phyloP scores from a whole-genome alignment of 2,329 filamentous ascomycete genomes.

The Phoma sp. region DNA sequence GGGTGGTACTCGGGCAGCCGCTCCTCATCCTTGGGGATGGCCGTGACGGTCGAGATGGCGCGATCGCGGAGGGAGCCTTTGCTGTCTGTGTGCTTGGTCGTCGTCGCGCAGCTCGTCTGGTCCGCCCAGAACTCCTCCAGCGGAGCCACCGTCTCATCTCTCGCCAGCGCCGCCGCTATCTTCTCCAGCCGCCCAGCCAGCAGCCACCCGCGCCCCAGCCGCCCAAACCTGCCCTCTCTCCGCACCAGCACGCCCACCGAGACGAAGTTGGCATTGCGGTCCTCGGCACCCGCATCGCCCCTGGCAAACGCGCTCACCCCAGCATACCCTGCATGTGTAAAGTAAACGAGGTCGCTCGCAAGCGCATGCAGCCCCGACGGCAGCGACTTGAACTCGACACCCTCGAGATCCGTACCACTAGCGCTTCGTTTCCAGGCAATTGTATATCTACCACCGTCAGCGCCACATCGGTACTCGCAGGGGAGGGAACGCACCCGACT shows the following conservation, averaged over 20 bases:
- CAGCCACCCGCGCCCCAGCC: slow-evolving; percentile 86
- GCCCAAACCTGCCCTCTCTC: slow-evolving; percentile 71
- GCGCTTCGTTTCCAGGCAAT: slow-evolving; percentile 84
- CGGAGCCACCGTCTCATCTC: slow-evolving; percentile 64
- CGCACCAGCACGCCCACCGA: slow-evolving; percentile 89
- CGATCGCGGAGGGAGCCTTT: slow-evolving; percentile 30
- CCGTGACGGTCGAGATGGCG: slow-evolving; percentile 51
- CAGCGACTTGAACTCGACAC: slow-evolving; percentile 94
- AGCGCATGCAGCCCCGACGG: slow-evolving; percentile 93
- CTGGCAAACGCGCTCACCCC: slow-evolving; percentile 94
- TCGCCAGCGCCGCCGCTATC: slow-evolving; percentile 70
- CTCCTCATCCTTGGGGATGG: slow-evolving; percentile 60
- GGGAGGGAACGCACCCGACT: slow-evolving; percentile 67
- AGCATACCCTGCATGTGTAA: slow-evolving; percentile 82
- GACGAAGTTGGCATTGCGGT: slow-evolving; percentile 90
- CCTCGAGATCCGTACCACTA: slow-evolving; percentile 75
- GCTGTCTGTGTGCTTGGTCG: background rate
- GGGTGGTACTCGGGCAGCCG: slow-evolving; percentile 81
- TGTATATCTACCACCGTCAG: slow-evolving; percentile 64
- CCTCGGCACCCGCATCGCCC: slow-evolving; percentile 75
- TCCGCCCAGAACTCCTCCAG: slow-evolving; percentile 84
- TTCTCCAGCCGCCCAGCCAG: slow-evolving; percentile 79
- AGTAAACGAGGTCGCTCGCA: slow-evolving; percentile 86
- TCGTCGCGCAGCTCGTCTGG: slow-evolving; percentile 42
- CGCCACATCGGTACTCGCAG: slow-evolving; percentile 1